Percentiles rank a stretch among this genome's conserved stretches.
Conservation (phyloP, 805 yeast genomes). For the Nematodospora valgi region DNA sequence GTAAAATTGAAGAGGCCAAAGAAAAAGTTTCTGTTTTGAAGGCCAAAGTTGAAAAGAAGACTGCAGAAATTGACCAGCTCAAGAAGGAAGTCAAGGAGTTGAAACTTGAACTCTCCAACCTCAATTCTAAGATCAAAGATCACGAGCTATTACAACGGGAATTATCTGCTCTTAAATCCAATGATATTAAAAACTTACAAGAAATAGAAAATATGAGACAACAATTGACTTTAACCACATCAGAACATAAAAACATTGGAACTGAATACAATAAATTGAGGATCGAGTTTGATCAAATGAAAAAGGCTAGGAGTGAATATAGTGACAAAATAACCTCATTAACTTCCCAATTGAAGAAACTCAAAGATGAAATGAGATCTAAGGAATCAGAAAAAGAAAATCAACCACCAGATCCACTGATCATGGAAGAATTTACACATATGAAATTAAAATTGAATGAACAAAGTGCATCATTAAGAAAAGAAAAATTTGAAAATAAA, state of each 20-base stretch:
- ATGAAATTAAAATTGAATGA: constrained; percentile 53
- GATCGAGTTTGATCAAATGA: constrained; percentile 19
- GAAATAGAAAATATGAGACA: constrained; percentile 19
- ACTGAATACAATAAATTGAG: constrained; percentile 16
- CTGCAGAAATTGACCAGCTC: constrained; percentile 3
- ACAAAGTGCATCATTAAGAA: constrained; percentile 44
- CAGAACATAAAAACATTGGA: constrained; percentile 12
- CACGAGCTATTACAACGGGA: background rate
- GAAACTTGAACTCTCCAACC: constrained; percentile 1
- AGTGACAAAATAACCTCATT: constrained; percentile 24
- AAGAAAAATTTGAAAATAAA: constrained; percentile 43
- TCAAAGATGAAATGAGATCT: constrained; percentile 14
- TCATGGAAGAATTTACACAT: constrained; percentile 43
- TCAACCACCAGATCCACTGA: constrained; percentile 30
- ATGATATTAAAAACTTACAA: constrained; percentile 13
- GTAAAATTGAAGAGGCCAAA: constrained; percentile 14
- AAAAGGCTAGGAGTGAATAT: constrained; percentile 23
- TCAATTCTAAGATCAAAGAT: constrained; percentile 5
- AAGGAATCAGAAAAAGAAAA: constrained; percentile 36
- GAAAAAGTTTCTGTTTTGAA: constrained; percentile 12
- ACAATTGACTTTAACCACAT: constrained; percentile 9
- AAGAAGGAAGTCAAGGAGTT: constrained; percentile 3
- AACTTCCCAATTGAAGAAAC: constrained; percentile 18
- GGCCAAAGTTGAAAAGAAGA: constrained; percentile 9
- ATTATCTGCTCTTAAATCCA: constrained; percentile 1